Conservation (phyloP, 768 basidiomycete species). For the Calocybe cyanea region DNA sequence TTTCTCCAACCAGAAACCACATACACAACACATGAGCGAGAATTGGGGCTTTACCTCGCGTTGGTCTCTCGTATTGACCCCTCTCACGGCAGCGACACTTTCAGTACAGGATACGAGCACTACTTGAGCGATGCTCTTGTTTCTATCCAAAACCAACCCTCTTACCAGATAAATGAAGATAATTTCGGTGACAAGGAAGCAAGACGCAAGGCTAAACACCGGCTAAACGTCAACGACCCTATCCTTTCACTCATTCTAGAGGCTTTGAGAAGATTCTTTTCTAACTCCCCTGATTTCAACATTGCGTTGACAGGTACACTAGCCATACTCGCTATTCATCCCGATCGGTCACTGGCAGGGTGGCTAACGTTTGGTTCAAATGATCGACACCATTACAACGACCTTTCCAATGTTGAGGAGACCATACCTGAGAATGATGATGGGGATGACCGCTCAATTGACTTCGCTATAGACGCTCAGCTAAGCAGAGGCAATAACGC, state of each 20-base stretch:
- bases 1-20: slow-evolving; percentile 70
- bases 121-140: slow-evolving; percentile 75
- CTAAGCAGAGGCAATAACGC: slow-evolving; percentile 52
- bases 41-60: slow-evolving; percentile 76
- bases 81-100: slow-evolving; percentile 60
- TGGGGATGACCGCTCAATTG: slow-evolving; percentile 79
- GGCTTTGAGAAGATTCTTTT: slow-evolving; percentile 73
- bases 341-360: slow-evolving; percentile 79
- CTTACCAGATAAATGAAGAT: slow-evolving; percentile 46
- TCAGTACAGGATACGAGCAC: slow-evolving; percentile 83
- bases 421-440: slow-evolving; percentile 37
- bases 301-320: slow-evolving; percentile 83
- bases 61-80: slow-evolving; percentile 78
- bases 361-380: slow-evolving; percentile 75
- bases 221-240: slow-evolving; percentile 75
- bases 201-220: slow-evolving; percentile 56
- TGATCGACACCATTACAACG: slow-evolving; percentile 28
- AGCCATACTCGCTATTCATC: slow-evolving; percentile 78
- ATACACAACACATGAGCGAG: slow-evolving; percentile 76
- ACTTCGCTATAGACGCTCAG: slow-evolving; percentile 67
- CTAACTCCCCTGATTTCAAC: slow-evolving; percentile 82
- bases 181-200: slow-evolving; percentile 32
- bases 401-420: slow-evolving; percentile 13
- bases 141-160: slow-evolving; percentile 62
- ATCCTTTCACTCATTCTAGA: slow-evolving; percentile 70